Base-by-base conservation (phyloP, 2,329 filamentous ascomycete genomes). In the Cladophialophora exuberans region DNA sequence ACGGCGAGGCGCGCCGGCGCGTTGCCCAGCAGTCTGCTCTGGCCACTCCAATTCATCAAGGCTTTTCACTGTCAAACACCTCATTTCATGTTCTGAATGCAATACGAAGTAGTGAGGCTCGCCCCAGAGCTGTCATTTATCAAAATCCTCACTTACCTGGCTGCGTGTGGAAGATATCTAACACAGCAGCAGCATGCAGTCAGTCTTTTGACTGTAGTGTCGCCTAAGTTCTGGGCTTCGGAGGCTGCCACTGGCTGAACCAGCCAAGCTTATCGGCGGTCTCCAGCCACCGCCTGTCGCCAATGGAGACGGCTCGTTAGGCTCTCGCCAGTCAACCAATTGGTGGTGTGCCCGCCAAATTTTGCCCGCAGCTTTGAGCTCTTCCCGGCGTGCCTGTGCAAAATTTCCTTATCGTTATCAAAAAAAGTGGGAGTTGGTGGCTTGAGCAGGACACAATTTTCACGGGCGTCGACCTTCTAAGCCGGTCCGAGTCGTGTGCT, bases 341-440 rank as follows among this genome's bases (percentile, higher is more conserved):
- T 5, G 38, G 28, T n/a, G 26, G 17, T 17, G n/a, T 43, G 47
- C 47, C 47, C 47, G 47, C 47, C 38, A 26, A 43, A 36, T 43
- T 11, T 6, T 41, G 18, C 35, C 33, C 17, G 36, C 33, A 53
- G 54, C 49, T 46, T 45, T 53, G 41, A n/a, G n/a, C n/a, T n/a
- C n/a, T n/a, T n/a, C n/a, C n/a, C n/a, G n/a, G n/a, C n/a, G n/a
- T n/a, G n/a, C n/a, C n/a, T n/a, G n/a, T n/a, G n/a, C n/a, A n/a
- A n/a, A n/a, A n/a, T n/a, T 28, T 52, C 42, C 47, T 59, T 56
- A 59, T 56, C 56, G 53, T 56, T 56, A 59, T 52, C 51, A 49
- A 31, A 33, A 10, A 15, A 23, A 11, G 25, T 45, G 36, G 13
- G 17, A 13, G 13, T 52, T 15, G 10, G 41, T 33, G 30, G 44